Base-by-base conservation (phyloP, 1,284 basidiomycete genomes). In the Heliocybe sulcata region DNA sequence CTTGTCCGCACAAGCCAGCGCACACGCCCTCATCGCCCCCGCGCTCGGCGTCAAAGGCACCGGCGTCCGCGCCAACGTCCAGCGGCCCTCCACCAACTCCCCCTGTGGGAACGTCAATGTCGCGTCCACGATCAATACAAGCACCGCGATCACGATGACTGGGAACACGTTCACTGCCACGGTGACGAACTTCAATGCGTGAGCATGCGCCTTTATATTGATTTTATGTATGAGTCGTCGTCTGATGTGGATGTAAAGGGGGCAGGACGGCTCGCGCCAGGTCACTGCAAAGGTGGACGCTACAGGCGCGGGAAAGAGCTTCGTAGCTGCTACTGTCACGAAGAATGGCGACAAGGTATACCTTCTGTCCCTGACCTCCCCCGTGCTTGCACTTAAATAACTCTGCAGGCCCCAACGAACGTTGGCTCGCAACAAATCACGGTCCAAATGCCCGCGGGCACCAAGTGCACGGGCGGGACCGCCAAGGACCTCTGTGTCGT, bases 181-280 rank as follows among this genome's bases (percentile, higher is more conserved):
- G 25, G 68, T 71, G 51, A 74, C 69, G 38, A 75, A 80, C 67
- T 81, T 79, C 65, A 82, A 82, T 59, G 68, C 58, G 80, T 80
- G 58, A 58, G 76, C 68, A 20, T 42, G 12, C 23, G 53, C 12
- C 54, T 45, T 47, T 8, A 47, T 38, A 50, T 50, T 35, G 29
- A 1, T 22, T 42, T 55, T 8, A 47, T 53, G 42, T 38, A 35
- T 22, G 33, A 20, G 47, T 11, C 10, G 23, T 49, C 23, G n/a
- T 49, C 20, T 49, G 14, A 49, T 27, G 52, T 51, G 47, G 4
- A 14, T 29, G n/a, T 45, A 6, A 52, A 77, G 73, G 45, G 72
- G 72, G 45, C 54, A 57, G 2, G 80, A 82, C 62, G 81, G 80
- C 29, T 81, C 80, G 6, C 74, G 76, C n/a, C 65, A 73, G 55